Evolutionary conservation across 768 basidiomycete genomes (phyloP).

Genomic region (Nidularia pulvinata): DNA sequence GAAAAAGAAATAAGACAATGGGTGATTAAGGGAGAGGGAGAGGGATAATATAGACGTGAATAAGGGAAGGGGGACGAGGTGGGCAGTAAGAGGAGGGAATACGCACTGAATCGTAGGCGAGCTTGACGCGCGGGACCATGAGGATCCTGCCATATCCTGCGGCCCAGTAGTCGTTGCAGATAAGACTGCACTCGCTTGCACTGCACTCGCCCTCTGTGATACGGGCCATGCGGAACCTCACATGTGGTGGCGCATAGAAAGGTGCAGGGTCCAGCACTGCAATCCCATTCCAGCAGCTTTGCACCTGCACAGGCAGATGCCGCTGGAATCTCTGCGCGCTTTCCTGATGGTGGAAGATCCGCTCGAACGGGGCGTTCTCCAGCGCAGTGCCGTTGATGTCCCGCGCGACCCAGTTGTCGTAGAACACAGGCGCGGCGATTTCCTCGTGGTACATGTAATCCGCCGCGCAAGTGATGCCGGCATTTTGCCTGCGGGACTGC

Average conservation of each 20-base stretch:
- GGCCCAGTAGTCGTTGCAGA: conserved; percentile 99
- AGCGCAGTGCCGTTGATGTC: conserved; percentile 99
- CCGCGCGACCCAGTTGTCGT: conserved; percentile 98
- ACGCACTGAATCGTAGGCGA: conserved; percentile 90
- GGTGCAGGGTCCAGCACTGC: conserved; percentile 95
- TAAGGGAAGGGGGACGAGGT: too few species aligned
- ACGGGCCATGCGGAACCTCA: conserved; percentile 94
- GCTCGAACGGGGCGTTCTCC: conserved; percentile 97
- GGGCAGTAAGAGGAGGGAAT: not conserved
- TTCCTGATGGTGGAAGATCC: conserved; percentile 84
- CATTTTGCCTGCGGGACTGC: conserved; percentile 92
- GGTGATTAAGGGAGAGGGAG: too few species aligned
- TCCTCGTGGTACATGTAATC: conserved; percentile 99
- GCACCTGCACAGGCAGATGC: conserved; percentile 95
- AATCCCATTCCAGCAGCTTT: conserved; percentile 99
- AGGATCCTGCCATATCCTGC: conserved; percentile 95
- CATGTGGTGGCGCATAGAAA: conserved; percentile 89
- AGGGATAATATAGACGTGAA: too few species aligned
- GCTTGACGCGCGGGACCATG: conserved; percentile 96
- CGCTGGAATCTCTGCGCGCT: conserved; percentile 83
- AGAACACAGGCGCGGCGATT: conserved; percentile 92
- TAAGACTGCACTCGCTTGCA: conserved; percentile 93
- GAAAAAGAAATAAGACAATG: too few species aligned
- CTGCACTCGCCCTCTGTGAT: conserved; percentile 91
- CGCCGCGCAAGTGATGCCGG: conserved; percentile 96